A percentile compares a stretch with the other conserved stretches of the same genome.
Conservation (phyloP, 768 basidiomycete species). For the Serendipita vermifera region DNA sequence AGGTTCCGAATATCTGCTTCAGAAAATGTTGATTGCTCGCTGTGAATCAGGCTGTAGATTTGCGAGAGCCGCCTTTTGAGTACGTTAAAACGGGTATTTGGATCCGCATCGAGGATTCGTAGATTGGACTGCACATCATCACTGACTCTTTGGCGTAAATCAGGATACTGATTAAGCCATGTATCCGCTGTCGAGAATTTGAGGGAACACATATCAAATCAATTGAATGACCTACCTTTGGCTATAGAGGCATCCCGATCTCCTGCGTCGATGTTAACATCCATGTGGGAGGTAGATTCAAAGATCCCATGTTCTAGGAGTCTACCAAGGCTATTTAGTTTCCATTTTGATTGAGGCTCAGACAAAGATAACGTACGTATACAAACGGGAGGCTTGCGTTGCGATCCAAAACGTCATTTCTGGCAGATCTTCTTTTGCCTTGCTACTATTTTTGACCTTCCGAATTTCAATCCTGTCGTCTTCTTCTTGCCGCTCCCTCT, state of each 20-base stretch:
- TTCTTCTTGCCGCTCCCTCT: neutral
- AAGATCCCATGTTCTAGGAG: neutral
- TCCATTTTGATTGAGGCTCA: too few relatives aligned
- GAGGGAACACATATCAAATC: neutral
- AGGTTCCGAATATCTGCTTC: neutral
- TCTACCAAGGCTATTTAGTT: too few relatives aligned
- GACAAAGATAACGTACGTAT: neutral
- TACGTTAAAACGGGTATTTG: neutral
- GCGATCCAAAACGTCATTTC: neutral
- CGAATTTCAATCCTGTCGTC: neutral
- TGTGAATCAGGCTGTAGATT: neutral
- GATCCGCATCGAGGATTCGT: neutral
- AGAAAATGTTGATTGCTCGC: neutral
- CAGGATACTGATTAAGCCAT: neutral
- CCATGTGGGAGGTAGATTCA: neutral
- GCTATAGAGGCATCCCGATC: neutral
- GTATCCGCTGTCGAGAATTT: neutral
- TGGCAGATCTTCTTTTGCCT: neutral
- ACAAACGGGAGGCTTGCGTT: neutral
- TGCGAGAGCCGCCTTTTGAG: neutral
- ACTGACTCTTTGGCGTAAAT: neutral
- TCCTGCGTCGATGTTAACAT: neutral
- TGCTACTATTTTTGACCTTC: neutral
- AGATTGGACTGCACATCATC: neutral
- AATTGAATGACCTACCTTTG: neutral